Percentiles rank a stretch among this genome's conserved stretches.
Evolutionary conservation across 1,139 yeast genomes (phyloP).

Genomic region (Torulaspora globosa): DNA sequence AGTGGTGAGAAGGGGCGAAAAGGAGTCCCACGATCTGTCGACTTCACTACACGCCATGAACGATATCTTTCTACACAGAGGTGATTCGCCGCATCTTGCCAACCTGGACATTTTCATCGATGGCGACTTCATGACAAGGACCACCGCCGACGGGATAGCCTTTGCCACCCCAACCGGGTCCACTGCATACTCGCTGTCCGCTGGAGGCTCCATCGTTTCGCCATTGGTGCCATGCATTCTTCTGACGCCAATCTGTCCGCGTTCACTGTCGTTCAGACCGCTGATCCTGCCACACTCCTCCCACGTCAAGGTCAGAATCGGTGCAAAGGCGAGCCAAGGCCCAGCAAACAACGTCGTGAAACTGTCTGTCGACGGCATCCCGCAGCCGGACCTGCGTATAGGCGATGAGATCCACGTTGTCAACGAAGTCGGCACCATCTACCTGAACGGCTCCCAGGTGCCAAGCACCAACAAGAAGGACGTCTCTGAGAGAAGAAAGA

Average conservation of each 20-base stretch:
- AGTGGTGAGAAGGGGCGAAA: constrained; percentile 43
- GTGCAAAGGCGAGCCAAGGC: constrained; percentile 38
- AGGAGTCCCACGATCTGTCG: constrained; percentile 14
- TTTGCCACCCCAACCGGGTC: constrained; percentile 92
- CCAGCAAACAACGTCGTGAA: constrained; percentile 44
- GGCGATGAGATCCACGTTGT: constrained; percentile 79
- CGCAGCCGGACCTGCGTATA: constrained; percentile 59
- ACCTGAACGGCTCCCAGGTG: constrained; percentile 44
- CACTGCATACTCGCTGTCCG: constrained; percentile 83
- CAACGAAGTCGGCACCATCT: constrained; percentile 55
- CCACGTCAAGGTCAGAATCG: constrained; percentile 61
- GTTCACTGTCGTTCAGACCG: constrained; percentile 85
- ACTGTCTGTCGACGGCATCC: constrained; percentile 75
- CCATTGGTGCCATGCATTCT: constrained; percentile 81
- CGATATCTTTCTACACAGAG: constrained; percentile 84
- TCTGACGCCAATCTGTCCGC: constrained; percentile 84
- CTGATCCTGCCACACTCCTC: constrained; percentile 71
- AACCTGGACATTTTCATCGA: constrained; percentile 78
- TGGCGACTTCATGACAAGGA: constrained; percentile 76
- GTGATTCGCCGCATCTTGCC: constrained; percentile 80
- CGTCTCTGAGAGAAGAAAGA: constrained; percentile 15
- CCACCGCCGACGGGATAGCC: constrained; percentile 87
- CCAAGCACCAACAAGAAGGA: constrained; percentile 32
- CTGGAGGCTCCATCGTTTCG: constrained; percentile 91
- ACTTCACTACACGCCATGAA: constrained; percentile 71